These are phyloP conservation scores for Neurospora sublineolata DNA, from an alignment of 495 filamentous ascomycete species.

Conservation along the genomic window DNA sequence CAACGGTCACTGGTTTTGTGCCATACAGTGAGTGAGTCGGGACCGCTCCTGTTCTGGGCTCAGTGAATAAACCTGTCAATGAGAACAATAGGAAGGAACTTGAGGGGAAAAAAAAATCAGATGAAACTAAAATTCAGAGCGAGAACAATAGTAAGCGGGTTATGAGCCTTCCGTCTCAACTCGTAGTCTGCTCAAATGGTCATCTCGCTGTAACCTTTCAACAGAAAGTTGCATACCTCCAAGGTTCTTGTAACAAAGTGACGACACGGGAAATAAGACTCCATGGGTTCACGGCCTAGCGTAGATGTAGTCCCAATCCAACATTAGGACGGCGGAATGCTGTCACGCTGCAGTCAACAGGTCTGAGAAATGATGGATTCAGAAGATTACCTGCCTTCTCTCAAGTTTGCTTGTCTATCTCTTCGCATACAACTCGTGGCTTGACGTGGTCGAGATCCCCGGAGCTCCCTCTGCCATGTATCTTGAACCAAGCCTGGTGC, in stretches of 20 bases:
- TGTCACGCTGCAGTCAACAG: neutral
- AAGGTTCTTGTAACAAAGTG: neutral
- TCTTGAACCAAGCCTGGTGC: neutral
- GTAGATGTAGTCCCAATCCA: neutral
- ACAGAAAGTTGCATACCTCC: neutral
- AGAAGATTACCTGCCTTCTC: neutral
- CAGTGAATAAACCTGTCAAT: neutral
- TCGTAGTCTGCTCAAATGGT: neutral
- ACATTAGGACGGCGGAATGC: neutral
- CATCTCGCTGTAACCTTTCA: neutral
- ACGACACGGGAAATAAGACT: neutral
- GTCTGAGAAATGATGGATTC: neutral
- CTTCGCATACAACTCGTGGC: neutral
- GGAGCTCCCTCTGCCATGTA: neutral
- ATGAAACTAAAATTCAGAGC: neutral
- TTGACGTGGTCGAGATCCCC: neutral
- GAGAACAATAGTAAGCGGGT: neutral
- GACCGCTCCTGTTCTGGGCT: neutral
- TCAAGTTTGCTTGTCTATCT: neutral
- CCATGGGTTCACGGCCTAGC: neutral
- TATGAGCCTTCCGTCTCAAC: neutral
- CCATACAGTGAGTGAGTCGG: neutral
- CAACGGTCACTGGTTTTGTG: neutral
- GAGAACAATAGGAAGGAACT: neutral
- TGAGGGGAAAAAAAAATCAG: neutral